Evolutionary conservation across 805 yeast species (phyloP).

Genomic region (Pichia occidentalis): DNA sequence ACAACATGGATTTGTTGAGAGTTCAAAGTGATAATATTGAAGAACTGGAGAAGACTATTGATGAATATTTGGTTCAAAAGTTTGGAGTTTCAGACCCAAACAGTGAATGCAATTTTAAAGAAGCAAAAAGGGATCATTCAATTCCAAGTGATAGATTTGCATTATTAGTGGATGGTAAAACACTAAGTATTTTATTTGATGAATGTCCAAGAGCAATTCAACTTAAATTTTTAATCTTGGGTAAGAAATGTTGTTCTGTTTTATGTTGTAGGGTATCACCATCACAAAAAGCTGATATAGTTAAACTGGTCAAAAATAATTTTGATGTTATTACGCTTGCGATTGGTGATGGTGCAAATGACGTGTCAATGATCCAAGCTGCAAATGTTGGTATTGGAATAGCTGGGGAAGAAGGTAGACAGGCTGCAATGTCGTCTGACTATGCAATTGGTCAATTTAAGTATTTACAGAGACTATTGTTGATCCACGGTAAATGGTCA

Average conservation of each 20-base stretch:
- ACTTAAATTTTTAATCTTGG: slow-evolving; percentile 56
- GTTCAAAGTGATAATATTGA: slow-evolving; percentile 31
- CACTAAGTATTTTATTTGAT: slow-evolving; percentile 34
- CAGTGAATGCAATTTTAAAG: slow-evolving; percentile 34
- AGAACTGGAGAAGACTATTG: slow-evolving; percentile 15
- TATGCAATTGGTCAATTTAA: slow-evolving; percentile 78
- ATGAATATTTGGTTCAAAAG: slow-evolving; percentile 18
- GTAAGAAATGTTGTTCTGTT: slow-evolving; percentile 74
- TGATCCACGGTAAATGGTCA: slow-evolving; percentile 84
- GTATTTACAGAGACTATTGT: slow-evolving; percentile 53
- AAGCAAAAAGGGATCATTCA: slow-evolving; percentile 54
- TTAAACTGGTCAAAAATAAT: slow-evolving; percentile 53
- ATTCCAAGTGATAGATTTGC: slow-evolving; percentile 56
- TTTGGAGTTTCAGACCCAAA: slow-evolving; percentile 7
- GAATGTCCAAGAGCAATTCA: slow-evolving; percentile 25
- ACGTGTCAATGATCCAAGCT: slow-evolving; percentile 82
- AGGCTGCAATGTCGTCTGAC: slow-evolving; percentile 82
- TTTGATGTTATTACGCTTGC: slow-evolving; percentile 73
- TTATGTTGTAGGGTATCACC: slow-evolving; percentile 82
- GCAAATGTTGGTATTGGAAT: slow-evolving; percentile 83
- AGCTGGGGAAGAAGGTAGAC: slow-evolving; percentile 83
- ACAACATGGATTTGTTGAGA: slow-evolving; percentile 61
- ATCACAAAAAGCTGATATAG: slow-evolving; percentile 74
- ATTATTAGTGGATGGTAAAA: slow-evolving; percentile 65
- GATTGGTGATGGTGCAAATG: slow-evolving; percentile 83